phyloP scores from a whole-genome alignment of 192 early-diverging fungal species.

The Pecoramyces ruminantium region DNA sequence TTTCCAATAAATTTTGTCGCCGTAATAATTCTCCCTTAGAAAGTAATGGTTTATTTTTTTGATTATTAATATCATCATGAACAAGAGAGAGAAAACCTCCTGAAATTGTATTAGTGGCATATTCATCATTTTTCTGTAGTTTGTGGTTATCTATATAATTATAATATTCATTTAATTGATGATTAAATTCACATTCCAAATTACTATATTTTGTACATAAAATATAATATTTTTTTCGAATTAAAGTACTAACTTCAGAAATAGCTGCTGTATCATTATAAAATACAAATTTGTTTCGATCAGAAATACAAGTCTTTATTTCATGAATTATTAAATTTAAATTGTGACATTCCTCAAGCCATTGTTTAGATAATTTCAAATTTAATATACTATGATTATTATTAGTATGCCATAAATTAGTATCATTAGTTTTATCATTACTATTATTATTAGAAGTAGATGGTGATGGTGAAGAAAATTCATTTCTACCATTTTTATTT shows the following conservation, averaged over 20 bases:
- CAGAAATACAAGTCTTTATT: neutral
- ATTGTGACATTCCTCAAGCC: neutral
- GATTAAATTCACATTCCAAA: neutral
- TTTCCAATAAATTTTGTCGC: conserved; percentile 58
- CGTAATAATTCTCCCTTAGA: conserved; percentile 57
- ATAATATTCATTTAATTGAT: neutral
- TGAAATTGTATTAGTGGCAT: neutral
- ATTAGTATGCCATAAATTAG: too few species aligned
- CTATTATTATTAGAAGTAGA: neutral
- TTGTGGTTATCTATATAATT: neutral
- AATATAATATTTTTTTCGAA: neutral
- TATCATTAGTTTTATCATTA: neutral
- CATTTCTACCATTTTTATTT: conserved; percentile 5
- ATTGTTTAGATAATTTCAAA: neutral
- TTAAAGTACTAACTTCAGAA: neutral
- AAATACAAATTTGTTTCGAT: neutral
- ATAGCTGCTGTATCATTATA: neutral
- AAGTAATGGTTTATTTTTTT: conserved; percentile 8
- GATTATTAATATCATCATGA: neutral
- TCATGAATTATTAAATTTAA: neutral
- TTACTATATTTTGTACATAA: neutral
- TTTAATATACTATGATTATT: neutral
- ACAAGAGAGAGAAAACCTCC: neutral
- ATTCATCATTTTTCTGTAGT: neutral
- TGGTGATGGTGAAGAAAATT: conserved; percentile 21